Evolutionary conservation across 2,329 filamentous ascomycete genomes (phyloP), one percentile per base, ranked within the genome.

Genomic region (Penicillium sp.): DNA sequence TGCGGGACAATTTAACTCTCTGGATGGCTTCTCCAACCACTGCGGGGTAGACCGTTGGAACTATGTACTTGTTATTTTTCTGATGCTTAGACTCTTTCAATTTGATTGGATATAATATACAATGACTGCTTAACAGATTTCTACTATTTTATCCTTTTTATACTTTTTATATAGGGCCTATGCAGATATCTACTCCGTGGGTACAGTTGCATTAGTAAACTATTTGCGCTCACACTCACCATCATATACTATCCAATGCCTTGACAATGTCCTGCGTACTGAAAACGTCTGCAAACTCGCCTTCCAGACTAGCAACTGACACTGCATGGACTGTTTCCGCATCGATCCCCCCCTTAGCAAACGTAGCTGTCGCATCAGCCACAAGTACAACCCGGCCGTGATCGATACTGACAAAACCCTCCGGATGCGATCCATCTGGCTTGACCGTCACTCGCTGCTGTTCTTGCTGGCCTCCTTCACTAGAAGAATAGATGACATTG

Each of bases 281-380:
- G 47, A 67, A 56, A 9, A 79, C 68, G 47, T 74, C 68, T 2
- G 74, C 75, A 70, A 80, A 80, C 61, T 80, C 78, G 14, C 65
- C 72, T 38, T 73, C 65, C 60, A 80, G 63, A 57, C 76, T 80
- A 5, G 72, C 77, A 47, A 79, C 61, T 45, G 73, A 72, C 12
- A 79, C 74, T 35, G 57, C 65, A 62, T 80, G 78, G 38, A 80
- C 66, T 3, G 71, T 76, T 61, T 80, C 76, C 0, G 77, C 73
- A 61, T 79, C 76, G 56, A 75, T 74, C 0, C 62, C 70, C 1
- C 69, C 69, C 61, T 77, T 78, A 1, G 66, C 67, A 63, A 71
- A 80, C 1, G 77, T 73, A 14, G 77, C 78, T 43, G 76, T 78
- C 1, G 77, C 77, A 70, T 81, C 79, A 3, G 66, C 64, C 4